phyloP scores from a whole-genome alignment of 352 stramenopile species.

The Phytophthora sansomeana region DNA sequence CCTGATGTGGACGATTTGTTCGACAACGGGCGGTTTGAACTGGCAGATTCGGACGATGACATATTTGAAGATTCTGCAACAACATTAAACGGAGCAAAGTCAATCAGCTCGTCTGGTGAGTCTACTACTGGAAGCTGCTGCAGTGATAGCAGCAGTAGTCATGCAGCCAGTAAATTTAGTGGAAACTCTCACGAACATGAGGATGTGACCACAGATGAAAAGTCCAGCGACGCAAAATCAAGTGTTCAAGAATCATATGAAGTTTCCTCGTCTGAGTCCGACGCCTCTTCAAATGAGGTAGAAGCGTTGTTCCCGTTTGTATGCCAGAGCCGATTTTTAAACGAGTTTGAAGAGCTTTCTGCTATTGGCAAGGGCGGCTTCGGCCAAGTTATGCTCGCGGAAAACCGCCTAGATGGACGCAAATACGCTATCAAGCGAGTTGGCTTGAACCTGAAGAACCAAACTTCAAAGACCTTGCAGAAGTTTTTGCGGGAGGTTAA shows the following conservation, averaged over 20 bases:
- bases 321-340: slow-evolving; percentile 84
- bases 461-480: slow-evolving; percentile 92
- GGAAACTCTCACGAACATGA: slow-evolving; percentile 8
- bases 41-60: slow-evolving; percentile 44
- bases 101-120: slow-evolving; percentile 47
- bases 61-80: slow-evolving; percentile 40
- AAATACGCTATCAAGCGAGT: slow-evolving; percentile 95
- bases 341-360: slow-evolving; percentile 87
- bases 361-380: slow-evolving; percentile 94
- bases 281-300: slow-evolving; percentile 45
- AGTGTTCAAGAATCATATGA: slow-evolving; percentile 45
- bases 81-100: slow-evolving; percentile 40
- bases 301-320: slow-evolving; percentile 88
- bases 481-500: slow-evolving; percentile 94
- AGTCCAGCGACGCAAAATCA: slow-evolving; percentile 35
- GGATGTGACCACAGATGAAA: slow-evolving; percentile 39
- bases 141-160: slow-evolving; percentile 34
- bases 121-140: slow-evolving; percentile 54
- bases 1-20: slow-evolving; percentile 31
- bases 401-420: slow-evolving; percentile 94
- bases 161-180: slow-evolving; percentile 21
- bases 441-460: slow-evolving; percentile 82
- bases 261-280: slow-evolving; percentile 62
- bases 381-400: slow-evolving; percentile 94
- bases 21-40: slow-evolving; percentile 33